A percentile compares a stretch with the other conserved stretches of the same genome.
Evolutionary conservation across 1,139 yeast genomes (phyloP).

Genomic region (Debaryomycetaceae sp.): DNA sequence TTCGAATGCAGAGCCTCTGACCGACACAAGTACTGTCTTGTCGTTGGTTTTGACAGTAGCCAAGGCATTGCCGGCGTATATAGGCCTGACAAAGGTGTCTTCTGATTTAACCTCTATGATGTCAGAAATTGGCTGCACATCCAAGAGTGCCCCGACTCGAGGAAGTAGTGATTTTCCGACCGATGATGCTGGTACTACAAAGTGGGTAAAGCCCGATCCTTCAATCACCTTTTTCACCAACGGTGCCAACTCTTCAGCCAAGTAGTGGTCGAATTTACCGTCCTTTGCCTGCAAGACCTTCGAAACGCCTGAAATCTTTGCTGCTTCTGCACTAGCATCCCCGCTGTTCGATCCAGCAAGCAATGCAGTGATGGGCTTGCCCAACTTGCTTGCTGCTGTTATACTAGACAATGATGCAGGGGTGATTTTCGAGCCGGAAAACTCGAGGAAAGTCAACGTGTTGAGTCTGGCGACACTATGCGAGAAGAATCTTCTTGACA

Average conservation of each 20-base stretch:
- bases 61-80: constrained; percentile 93
- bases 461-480: constrained; percentile 22
- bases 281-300: constrained; percentile 53
- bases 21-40: constrained; percentile 61
- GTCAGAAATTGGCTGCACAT: constrained; percentile 86
- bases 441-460: constrained; percentile 76
- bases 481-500: constrained; percentile 29
- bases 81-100: constrained; percentile 84
- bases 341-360: constrained; percentile 54
- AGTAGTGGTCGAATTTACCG: constrained; percentile 48
- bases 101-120: constrained; percentile 63
- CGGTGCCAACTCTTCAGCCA: constrained; percentile 69
- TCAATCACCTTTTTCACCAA: constrained; percentile 45
- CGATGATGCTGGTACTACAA: constrained; percentile 78
- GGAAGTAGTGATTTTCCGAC: constrained; percentile 87
- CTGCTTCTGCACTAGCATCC: constrained; percentile 33
- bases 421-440: constrained; percentile 47
- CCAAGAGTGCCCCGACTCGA: constrained; percentile 79
- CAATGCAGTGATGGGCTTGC: constrained; percentile 63
- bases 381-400: constrained; percentile 61
- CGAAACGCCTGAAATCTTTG: constrained; percentile 36
- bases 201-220: constrained; percentile 56
- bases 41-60: constrained; percentile 78
- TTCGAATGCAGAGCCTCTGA: constrained; percentile 82
- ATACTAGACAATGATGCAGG: constrained; percentile 68